Conservation (phyloP, 2,329 filamentous ascomycete species). For the Phialocephala sp. region DNA sequence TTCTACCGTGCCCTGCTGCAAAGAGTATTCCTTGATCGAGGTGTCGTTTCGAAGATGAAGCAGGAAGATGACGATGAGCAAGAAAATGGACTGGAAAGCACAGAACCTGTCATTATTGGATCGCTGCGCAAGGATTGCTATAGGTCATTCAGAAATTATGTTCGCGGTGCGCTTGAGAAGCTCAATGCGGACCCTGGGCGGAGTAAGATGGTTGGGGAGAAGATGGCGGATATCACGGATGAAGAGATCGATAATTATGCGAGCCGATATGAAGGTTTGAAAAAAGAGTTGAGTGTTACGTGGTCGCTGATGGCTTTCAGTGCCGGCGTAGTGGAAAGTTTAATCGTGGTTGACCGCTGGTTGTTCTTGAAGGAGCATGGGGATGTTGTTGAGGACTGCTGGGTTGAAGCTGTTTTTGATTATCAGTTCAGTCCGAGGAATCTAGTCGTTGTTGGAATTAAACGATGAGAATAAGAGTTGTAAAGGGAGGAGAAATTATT, state of each 20-base stretch:
- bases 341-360: slow-evolving; percentile 92
- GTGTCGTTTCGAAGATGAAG: slow-evolving; percentile 68
- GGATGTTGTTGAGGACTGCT: slow-evolving; percentile 72
- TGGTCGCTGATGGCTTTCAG: slow-evolving; percentile 98
- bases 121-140: slow-evolving; percentile 84
- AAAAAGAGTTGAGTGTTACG: slow-evolving; percentile 82
- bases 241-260: slow-evolving; percentile 78
- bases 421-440: slow-evolving; percentile 87
- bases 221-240: slow-evolving; percentile 73
- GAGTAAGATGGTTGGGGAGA: slow-evolving; percentile 65
- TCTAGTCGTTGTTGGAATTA: slow-evolving; percentile 90
- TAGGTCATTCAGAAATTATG: slow-evolving; percentile 74
- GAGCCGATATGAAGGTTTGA: slow-evolving; percentile 63
- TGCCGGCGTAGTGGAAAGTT: slow-evolving; percentile 83
- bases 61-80: slow-evolving; percentile 23
- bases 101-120: slow-evolving; percentile 85
- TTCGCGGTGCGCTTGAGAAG: slow-evolving; percentile 81
- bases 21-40: slow-evolving; percentile 86
- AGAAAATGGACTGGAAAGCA: slow-evolving; percentile 52
- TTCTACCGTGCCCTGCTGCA: slow-evolving; percentile 92
- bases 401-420: slow-evolving; percentile 95
- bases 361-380: slow-evolving; percentile 80
- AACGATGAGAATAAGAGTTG: slow-evolving; percentile 47
- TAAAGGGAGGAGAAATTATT: no score
- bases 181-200: slow-evolving; percentile 65